A percentile compares a stretch with the other conserved stretches of the same genome.
These are phyloP conservation scores for Naegleria fowleri DNA, from an alignment of 208 protist genomes.

Conservation along the genomic window DNA sequence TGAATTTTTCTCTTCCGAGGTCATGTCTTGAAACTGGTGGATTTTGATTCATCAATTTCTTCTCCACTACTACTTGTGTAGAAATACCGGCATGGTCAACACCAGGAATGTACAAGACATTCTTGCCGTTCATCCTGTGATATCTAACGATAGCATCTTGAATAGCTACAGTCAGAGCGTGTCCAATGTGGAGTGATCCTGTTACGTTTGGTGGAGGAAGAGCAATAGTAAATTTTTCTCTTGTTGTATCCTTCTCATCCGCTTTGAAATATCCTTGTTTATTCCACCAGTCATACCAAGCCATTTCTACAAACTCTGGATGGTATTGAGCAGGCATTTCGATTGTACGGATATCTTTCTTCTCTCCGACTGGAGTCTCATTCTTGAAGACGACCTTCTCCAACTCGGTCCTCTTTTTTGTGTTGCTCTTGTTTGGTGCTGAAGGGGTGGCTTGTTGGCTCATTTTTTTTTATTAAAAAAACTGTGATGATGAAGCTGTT, in stretches of 20 bases:
- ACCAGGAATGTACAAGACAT: conserved; percentile 96
- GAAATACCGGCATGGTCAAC: conserved; percentile 99
- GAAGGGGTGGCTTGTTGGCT: not conserved
- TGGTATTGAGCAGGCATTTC: conserved; percentile 81
- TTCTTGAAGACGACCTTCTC: not conserved
- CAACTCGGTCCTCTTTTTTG: not conserved
- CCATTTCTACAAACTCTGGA: conserved; percentile 84
- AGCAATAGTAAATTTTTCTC: conserved; percentile 83
- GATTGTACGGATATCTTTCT: not conserved
- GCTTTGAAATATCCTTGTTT: conserved; percentile 88
- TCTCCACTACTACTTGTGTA: conserved; percentile 98
- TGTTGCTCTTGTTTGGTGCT: not conserved
- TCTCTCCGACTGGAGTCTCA: not conserved
- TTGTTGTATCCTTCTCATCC: conserved; percentile 63
- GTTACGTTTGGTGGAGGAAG: conserved; percentile 99
- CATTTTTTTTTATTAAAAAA: not conserved
- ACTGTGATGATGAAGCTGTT: not conserved
- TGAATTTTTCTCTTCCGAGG: conserved; percentile 91
- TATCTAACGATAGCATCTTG: conserved; percentile 91
- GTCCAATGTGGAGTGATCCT: conserved; percentile 97
- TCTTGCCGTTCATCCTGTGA: conserved; percentile 90
- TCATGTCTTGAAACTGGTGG: conserved; percentile 72
- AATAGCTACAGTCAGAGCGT: conserved; percentile 92
- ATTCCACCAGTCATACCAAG: conserved; percentile 98
- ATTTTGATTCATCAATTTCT: conserved; percentile 71